Base-by-base conservation (phyloP, 345 rosid species). In the Erysimum cheiranthoides region DNA sequence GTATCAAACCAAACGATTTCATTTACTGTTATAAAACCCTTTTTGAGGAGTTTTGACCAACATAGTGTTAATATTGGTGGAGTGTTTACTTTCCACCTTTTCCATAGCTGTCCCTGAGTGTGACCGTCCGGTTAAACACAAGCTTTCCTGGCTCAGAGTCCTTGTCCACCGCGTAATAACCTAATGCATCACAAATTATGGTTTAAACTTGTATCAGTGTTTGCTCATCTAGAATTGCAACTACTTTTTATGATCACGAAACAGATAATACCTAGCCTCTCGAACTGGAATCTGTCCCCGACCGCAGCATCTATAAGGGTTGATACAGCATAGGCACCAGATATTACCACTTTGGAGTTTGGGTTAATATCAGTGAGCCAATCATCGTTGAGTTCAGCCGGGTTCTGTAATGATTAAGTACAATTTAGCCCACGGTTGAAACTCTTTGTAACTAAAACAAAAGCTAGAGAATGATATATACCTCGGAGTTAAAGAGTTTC, bases 401-500 rank as follows among this genome's bases (percentile, higher is more conserved):
- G 98, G 85, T 88, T 87, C 98, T 95, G 86, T 73, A 42, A 60
- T 73, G 63, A 52, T 78, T 61, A 1, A 4, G 16, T 5, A 21
- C 5, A 11, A 10, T 42, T 63, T 35, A 78, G 38, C 28, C 13
- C 6, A 1, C 45, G 45, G 35, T 6, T 43, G 12, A 49, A 2
- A 1, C 3, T 50, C 31, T 47, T 40, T 39, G 38, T 27, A 4
- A 65, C 47, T 14, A 57, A 5, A 51, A 40, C 38, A 51, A 27
- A 73, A 16, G 38, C 60, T 31, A 50, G 17, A 43, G 66, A 75
- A 27, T 3, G 47, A 40, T 32, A 45, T 13, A 58, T 65, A 90
- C 99, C 97, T 95, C 98, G 2, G 93, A 88, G 61, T 85, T 83
- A 38, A 95, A 95, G 64, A 95, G 87, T 74, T 79, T 95, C 60